Evolutionary conservation across 495 filamentous ascomycete species (phyloP).

Genomic region (Penicillium bialowiezense): DNA sequence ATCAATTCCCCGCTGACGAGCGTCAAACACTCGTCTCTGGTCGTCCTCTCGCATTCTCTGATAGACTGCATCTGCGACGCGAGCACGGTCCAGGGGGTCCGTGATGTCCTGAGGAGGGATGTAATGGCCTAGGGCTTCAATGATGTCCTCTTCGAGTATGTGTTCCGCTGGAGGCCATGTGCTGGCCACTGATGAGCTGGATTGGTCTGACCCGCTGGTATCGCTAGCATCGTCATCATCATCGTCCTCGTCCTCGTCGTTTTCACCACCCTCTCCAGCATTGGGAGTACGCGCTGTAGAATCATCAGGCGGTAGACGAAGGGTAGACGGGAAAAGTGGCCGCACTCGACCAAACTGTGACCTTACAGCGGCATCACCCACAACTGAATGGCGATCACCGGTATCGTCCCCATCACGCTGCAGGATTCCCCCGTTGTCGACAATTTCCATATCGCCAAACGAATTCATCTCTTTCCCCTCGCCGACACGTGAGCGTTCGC

Average conservation of each 20-base stretch:
- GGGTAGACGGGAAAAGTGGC: constrained; percentile 38
- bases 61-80: constrained; percentile 39
- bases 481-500: constrained; percentile 53
- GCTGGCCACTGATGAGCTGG: constrained; percentile 31
- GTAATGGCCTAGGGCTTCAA: constrained; percentile 36
- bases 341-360: constrained; percentile 38
- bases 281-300: constrained; percentile 9
- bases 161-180: constrained; percentile 41
- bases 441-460: constrained; percentile 61
- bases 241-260: constrained; percentile 27
- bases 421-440: constrained; percentile 51
- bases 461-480: constrained; percentile 61
- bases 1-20: constrained; percentile 53
- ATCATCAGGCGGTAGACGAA: constrained; percentile 21
- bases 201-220: constrained; percentile 21
- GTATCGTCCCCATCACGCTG: constrained; percentile 45
- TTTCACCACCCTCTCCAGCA: constrained; percentile 19
- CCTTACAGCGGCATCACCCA: constrained; percentile 48
- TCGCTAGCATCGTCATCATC: constrained; percentile 29
- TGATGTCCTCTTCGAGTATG: constrained; percentile 40
- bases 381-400: constrained; percentile 44
- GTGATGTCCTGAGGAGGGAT: constrained; percentile 40
- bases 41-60: constrained; percentile 41
- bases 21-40: constrained; percentile 35
- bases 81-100: constrained; percentile 38